Evolutionary conservation across 345 rosid species (phyloP).

Genomic region (Boechera retrofracta): DNA sequence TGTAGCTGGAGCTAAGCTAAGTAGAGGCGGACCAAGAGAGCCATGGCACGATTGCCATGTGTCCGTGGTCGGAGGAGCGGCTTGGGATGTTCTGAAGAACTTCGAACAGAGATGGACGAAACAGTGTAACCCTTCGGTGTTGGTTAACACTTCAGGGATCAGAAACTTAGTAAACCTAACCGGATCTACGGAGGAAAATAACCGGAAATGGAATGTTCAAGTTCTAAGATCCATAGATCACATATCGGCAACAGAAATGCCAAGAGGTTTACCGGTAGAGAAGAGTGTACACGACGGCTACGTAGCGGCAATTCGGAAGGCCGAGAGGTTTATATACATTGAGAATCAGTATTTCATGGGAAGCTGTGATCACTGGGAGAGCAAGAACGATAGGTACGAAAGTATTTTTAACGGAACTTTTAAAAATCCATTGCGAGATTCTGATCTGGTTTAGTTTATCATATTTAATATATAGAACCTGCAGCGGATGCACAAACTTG

Average conservation of each 20-base stretch:
- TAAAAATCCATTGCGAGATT: not conserved
- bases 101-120: slow-evolving; percentile 90
- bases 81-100: slow-evolving; percentile 71
- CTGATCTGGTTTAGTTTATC: slow-evolving; percentile 3
- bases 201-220: slow-evolving; percentile 76
- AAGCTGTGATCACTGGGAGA: slow-evolving; percentile 77
- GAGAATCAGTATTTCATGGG: slow-evolving; percentile 93
- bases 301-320: slow-evolving; percentile 72
- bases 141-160: slow-evolving; percentile 52
- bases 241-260: slow-evolving; percentile 58
- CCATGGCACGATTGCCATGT: slow-evolving; percentile 95
- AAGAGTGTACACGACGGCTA: slow-evolving; percentile 82
- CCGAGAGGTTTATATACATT: slow-evolving; percentile 80
- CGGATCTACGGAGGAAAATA: slow-evolving; percentile 34
- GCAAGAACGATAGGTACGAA: slow-evolving; percentile 49
- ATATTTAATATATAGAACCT: not conserved
- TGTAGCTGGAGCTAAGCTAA: slow-evolving; percentile 65
- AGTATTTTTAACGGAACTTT: not conserved
- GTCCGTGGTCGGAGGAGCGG: slow-evolving; percentile 70
- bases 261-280: slow-evolving; percentile 57
- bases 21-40: slow-evolving; percentile 89
- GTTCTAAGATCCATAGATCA: slow-evolving; percentile 80
- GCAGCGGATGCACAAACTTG: slow-evolving; percentile 74
- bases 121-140: slow-evolving; percentile 66
- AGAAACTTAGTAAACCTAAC: slow-evolving; percentile 51